Conservation (phyloP, 805 yeast genomes). For the Candida wancherniae region DNA sequence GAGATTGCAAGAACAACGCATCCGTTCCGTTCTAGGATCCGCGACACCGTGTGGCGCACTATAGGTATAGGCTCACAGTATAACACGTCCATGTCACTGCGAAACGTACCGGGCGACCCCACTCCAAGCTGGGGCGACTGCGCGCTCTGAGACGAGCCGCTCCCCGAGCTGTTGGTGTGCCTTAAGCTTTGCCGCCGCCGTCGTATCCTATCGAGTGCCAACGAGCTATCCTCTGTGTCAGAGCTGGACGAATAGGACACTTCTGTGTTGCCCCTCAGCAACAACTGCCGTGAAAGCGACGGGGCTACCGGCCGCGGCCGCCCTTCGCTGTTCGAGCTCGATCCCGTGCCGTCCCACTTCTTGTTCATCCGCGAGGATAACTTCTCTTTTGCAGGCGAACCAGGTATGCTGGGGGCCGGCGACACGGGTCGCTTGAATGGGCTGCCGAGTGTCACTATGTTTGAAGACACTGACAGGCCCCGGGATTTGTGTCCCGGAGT, state of each 20-base stretch:
- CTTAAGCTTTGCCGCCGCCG: slow-evolving; percentile 52
- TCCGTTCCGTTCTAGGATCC: slow-evolving; percentile 61
- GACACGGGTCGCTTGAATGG: slow-evolving; percentile 47
- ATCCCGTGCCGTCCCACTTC: slow-evolving; percentile 5
- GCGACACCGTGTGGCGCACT: slow-evolving; percentile 62
- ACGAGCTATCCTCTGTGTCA: slow-evolving; percentile 57
- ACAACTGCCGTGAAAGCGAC: slow-evolving; percentile 25
- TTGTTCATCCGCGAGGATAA: slow-evolving; percentile 5
- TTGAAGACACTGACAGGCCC: slow-evolving; percentile 30
- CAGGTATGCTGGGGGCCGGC: slow-evolving; percentile 27
- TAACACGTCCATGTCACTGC: slow-evolving; percentile 54
- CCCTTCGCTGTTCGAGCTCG: slow-evolving; percentile 4
- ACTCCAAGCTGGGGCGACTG: slow-evolving; percentile 6
- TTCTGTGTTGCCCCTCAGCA: slow-evolving; percentile 18
- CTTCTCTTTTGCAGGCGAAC: slow-evolving; percentile 25
- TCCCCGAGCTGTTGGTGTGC: slow-evolving; percentile 15
- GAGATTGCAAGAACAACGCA: slow-evolving; percentile 75
- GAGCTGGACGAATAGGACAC: slow-evolving; percentile 49
- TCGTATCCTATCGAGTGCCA: slow-evolving; percentile 49
- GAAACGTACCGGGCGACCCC: slow-evolving; percentile 6
- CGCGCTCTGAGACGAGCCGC: slow-evolving; percentile 10
- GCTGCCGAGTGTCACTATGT: slow-evolving; percentile 22
- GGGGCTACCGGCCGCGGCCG: slow-evolving; percentile 14
- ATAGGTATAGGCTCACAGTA: slow-evolving; percentile 87
- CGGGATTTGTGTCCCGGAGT: slow-evolving; percentile 28